Evolutionary conservation across 2,329 filamentous ascomycete species (phyloP), one percentile per base, ranked within the genome.

Genomic region (Penicillium freii): DNA sequence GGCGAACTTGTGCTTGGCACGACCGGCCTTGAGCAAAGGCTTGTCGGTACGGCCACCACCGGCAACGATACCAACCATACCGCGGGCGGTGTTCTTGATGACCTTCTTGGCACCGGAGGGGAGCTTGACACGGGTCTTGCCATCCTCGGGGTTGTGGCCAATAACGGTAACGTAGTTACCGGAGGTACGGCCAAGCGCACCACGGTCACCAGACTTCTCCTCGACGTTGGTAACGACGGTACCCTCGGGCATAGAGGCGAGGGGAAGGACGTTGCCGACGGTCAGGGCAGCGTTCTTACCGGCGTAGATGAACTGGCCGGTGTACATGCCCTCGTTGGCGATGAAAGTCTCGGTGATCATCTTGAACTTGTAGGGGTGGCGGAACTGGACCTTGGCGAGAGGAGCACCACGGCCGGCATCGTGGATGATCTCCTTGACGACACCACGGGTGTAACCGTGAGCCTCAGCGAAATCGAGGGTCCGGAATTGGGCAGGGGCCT

Each of bases 251-350:
- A 97, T 90, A 77, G 90, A 91, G 77, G 87, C 86, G 72, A 99
- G 87, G 69, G 94, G 94, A 65, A 99, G 91, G 78, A 99, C 82
- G 87, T 99, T 99, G 81, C 94, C 94, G 80, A 99, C 88, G 76
- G 90, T 97, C 77, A 99, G 87, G 69, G 89, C 85, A 75, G 94
- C 94, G 84, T 96, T 94, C 91, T 99, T 99, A 79, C 94, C 94
- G 78, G 93, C 94, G 83, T 99, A 99, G 89, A 99, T 92, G 87
- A 99, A 99, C 83, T 99, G 94, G 79, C 94, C 94, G 70, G 94
- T 97, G 91, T 97, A 99, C 92, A 97, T 97, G 84, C 94, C 94
- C 86, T 97, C 94, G 84, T 97, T 99, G 82, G 94, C 94, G 78
- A 99, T 99, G 89, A 99, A 97, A 72, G 94, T 99, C 89, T 99